Base-by-base conservation (phyloP, 768 basidiomycete species). In the Suillus variegatus region DNA sequence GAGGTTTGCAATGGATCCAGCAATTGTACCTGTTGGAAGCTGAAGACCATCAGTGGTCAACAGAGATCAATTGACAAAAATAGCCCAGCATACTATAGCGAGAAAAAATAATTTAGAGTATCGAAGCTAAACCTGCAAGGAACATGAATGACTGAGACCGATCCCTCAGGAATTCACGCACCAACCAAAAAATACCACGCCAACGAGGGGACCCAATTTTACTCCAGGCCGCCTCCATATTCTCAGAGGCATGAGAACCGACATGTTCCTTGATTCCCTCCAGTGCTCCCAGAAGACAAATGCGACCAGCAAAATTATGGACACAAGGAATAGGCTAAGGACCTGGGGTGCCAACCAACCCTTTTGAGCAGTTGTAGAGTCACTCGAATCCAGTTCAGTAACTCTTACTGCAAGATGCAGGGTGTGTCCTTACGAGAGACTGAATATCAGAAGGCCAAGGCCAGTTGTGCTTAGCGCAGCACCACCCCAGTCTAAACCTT, bases 401-500 rank as follows among this genome's bases (percentile, higher is more conserved):
- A 63, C 38, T 35, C n/a, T 61, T 22, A 61, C 38, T 32, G 18
- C 14, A 13, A 60, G 51, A 35, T 38, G 4, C 51, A 47, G 18
- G 6, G 46, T 12, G 35, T 32, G 25, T 47, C 69, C 77, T 57
- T 40, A 79, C 78, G 75, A 75, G 18, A 79, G 71, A 44, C 75
- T 74, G 58, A 75, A 79, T 22, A 73, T 75, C 7, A 79, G 68
- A 25, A 79, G 68, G n/a, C 73, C 78, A 46, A 79, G 66, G 8
- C 78, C 78, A 2, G 69, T 64, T 18, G 73, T 73, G 58, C 78
- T 79, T 14, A 79, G 68, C 13, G 75, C 38, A 4, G 76, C 76
- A 28, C 78, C 78, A 36, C 76, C 73, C 77, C 75, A 78, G 67
- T 79, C 78, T 22, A 79, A 60, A 9, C 78, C 78, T 63, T 76